A percentile compares a stretch with the other conserved stretches of the same genome.
phyloP scores from a whole-genome alignment of 2,329 filamentous ascomycete species.

The Lachnellula arida region DNA sequence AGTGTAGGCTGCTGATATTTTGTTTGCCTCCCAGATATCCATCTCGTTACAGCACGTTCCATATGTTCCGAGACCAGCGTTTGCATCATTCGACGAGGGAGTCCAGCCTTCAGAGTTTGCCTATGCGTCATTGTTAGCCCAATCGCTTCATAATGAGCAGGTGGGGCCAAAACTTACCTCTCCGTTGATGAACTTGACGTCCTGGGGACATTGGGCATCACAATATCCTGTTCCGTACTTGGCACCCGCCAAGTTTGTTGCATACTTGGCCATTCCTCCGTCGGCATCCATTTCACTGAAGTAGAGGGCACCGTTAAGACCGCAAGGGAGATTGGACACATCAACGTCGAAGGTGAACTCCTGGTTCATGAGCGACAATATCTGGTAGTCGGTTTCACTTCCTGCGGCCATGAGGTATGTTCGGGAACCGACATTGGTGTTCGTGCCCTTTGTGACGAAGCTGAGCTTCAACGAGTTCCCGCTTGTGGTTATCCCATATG shows the following conservation, averaged over 20 bases:
- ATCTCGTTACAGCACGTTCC: constrained; percentile 65
- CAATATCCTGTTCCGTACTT: constrained; percentile 61
- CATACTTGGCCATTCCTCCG: constrained; percentile 51
- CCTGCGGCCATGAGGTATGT: constrained; percentile 60
- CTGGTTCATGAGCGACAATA: constrained; percentile 60
- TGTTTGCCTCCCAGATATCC: constrained; percentile 64
- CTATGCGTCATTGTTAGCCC: constrained; percentile 26
- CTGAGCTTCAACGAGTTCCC: constrained; percentile 49
- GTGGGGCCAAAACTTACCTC: constrained; percentile 33
- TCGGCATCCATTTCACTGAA: constrained; percentile 59
- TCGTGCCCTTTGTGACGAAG: constrained; percentile 49
- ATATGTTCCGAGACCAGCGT: constrained; percentile 47
- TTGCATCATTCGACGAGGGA: constrained; percentile 43
- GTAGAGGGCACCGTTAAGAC: constrained; percentile 69
- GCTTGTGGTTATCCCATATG: constrained; percentile 52
- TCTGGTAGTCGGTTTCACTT: constrained; percentile 54
- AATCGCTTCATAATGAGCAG: constrained; percentile 4
- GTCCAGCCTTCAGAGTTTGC: constrained; percentile 52
- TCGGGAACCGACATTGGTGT: constrained; percentile 49
- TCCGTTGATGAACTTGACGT: constrained; percentile 51
- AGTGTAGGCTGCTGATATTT: constrained; percentile 52
- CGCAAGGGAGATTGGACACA: constrained; percentile 63
- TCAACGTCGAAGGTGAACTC: constrained; percentile 74
- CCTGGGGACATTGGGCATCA: constrained; percentile 52
- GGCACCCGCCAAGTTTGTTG: constrained; percentile 53